phyloP scores from a whole-genome alignment of 2,329 filamentous ascomycete genomes.

The Aotearoamyces nothofagi region DNA sequence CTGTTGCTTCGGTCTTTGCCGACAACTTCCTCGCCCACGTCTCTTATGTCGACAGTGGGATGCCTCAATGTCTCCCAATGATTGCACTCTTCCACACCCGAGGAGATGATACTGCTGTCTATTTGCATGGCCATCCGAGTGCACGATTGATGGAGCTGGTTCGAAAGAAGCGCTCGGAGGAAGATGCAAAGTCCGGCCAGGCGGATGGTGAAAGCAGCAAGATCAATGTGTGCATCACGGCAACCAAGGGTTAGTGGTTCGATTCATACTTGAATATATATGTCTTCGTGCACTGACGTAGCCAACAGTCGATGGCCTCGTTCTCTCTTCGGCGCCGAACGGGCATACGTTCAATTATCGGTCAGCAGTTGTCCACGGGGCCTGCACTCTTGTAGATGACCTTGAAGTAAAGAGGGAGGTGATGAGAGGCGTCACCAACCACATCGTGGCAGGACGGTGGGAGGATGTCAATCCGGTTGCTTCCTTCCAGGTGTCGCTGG shows the following conservation, averaged over 20 bases:
- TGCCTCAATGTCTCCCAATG: constrained; percentile 5
- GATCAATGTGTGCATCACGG: constrained; percentile 4
- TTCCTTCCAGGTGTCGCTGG: constrained; percentile 4
- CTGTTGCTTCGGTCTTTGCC: constrained; percentile 2
- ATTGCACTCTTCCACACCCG: constrained; percentile 3
- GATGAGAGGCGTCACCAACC: constrained; percentile 6
- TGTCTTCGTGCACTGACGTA: too few species aligned
- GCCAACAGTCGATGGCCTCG: constrained; percentile 6
- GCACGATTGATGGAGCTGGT: constrained; percentile 5
- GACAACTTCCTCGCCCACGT: constrained; percentile 4
- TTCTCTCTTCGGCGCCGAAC: constrained; percentile 5
- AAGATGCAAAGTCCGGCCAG: too few species aligned
- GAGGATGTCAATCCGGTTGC: constrained; percentile 6
- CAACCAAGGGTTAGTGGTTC: constrained; percentile 4
- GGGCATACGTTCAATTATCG: constrained; percentile 7
- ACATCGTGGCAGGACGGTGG: constrained; percentile 5
- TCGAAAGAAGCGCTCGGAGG: constrained; percentile 2
- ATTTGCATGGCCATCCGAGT: constrained; percentile 5
- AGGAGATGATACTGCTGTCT: constrained; percentile 4
- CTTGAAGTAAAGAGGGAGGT: constrained; percentile 3
- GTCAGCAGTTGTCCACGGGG: constrained; percentile 4
- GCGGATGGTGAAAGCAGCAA: constrained; percentile 1
- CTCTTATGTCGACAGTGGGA: constrained; percentile 4
- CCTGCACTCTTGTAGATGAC: constrained; percentile 4
- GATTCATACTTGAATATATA: too few species aligned